phyloP scores from a whole-genome alignment of 2,329 filamentous ascomycete species.

The Fusarium sp. region DNA sequence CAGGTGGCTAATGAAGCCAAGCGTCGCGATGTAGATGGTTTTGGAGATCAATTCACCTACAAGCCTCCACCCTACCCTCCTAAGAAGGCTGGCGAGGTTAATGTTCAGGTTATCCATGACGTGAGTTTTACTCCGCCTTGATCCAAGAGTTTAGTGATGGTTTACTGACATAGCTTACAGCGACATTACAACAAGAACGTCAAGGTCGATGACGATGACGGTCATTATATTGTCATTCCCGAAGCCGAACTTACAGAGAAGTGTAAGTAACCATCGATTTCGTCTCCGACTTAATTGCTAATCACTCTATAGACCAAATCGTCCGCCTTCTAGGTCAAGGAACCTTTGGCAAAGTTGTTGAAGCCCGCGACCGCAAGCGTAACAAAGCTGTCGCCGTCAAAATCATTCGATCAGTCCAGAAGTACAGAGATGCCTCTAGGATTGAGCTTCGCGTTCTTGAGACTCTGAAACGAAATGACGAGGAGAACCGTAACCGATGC shows the following conservation, averaged over 20 bases:
- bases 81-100: constrained; percentile 87
- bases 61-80: constrained; percentile 87
- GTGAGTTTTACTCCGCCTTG: constrained; percentile 58
- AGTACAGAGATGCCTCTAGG: constrained; percentile 94
- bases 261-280: constrained; percentile 71
- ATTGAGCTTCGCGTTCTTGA: constrained; percentile 95
- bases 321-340: constrained; percentile 92
- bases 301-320: constrained; percentile 76
- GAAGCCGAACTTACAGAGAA: constrained; percentile 87
- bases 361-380: constrained; percentile 83
- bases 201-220: constrained; percentile 95
- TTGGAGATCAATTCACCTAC: constrained; percentile 80
- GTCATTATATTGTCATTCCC: constrained; percentile 93
- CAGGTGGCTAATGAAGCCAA: constrained; percentile 86
- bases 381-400: constrained; percentile 91
- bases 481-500: constrained; percentile 91
- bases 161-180: constrained; percentile 40
- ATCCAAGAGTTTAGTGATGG: background rate
- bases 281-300: background rate
- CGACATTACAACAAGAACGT: constrained; percentile 64
- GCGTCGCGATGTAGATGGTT: constrained; percentile 76
- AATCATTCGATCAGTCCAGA: constrained; percentile 97
- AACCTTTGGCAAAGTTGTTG: constrained; percentile 97
- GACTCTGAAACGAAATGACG: constrained; percentile 91
- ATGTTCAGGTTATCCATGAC: constrained; percentile 70